Base-by-base conservation (phyloP, 495 filamentous ascomycete species). In the Tuber indicum region DNA sequence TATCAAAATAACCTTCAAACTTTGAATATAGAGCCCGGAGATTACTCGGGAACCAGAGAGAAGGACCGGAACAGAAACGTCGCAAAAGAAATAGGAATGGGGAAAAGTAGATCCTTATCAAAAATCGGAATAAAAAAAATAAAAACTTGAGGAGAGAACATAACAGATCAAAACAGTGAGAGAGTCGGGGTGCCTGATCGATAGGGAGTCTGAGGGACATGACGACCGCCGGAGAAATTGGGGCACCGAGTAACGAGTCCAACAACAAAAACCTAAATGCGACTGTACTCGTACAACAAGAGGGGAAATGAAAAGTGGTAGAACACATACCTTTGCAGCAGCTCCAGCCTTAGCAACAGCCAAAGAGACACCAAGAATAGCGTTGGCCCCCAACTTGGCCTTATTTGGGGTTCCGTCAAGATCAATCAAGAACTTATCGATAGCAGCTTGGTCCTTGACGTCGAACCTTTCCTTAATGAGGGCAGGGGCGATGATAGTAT, bases 391-490 rank as follows among this genome's bases (percentile, higher is more conserved):
- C 52, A 98, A 90, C 84, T 95, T 97, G 83, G 90, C 92, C 92
- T 99, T 99, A 91, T 98, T 99, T 85, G 91, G 83, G 71, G 96
- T 96, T 81, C 94, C 94, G 84, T 99, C 96, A 84, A 98, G 94
- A 85, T 92, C 90, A 89, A 93, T 97, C 82, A 99, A 89, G 89
- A 98, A 97, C 83, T 91, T 88, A 85, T 99, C 96, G 81, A 99
- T 89, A 84, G 91, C 90, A 84, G 90, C 89, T 88, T 99, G 96
- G 87, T 98, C 93, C 90, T 97, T 98, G 83, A 98, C 94, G 84
- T 98, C 95, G 81, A 98, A 87, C 85, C 91, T 91, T 88, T 93
- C 90, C 88, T 95, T 91, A 87, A 99, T 97, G 84, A 97, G 85
- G 69, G 91, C 94, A 52, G 96, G 96, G 79, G 89, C 95, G 85